Conservation (phyloP, 768 basidiomycete species). For the Mycena polygramma region DNA sequence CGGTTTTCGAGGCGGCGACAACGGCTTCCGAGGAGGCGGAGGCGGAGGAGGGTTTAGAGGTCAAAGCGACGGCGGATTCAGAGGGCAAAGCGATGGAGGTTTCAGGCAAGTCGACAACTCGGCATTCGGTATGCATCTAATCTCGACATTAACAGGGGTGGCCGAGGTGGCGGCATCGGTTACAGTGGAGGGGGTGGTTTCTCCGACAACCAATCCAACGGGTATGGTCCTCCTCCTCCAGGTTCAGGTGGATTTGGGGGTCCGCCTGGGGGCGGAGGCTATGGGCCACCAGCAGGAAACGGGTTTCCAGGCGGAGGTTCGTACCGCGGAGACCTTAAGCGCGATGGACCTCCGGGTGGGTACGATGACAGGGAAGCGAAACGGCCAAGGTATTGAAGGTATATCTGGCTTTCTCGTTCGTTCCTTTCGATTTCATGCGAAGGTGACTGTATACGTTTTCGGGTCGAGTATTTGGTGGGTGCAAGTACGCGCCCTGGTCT, state of each 20-base stretch:
- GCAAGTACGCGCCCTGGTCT: conserved; percentile 16
- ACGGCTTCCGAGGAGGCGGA: conserved; percentile 28
- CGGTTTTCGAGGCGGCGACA: conserved; percentile 44
- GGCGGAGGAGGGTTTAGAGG: conserved; percentile 42
- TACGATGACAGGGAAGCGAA: conserved; percentile 87
- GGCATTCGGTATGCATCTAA: neutral
- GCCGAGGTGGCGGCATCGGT: conserved; percentile 81
- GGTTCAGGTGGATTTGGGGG: conserved; percentile 43
- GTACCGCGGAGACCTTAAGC: conserved; percentile 79
- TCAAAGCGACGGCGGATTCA: conserved; percentile 51
- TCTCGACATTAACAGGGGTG: conserved; percentile 57
- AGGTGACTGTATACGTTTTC: conserved; percentile 37
- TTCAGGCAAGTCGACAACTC: conserved; percentile 55
- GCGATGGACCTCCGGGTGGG: conserved; percentile 80
- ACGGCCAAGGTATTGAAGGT: conserved; percentile 81
- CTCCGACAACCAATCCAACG: conserved; percentile 65
- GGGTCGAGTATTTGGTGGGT: conserved; percentile 33
- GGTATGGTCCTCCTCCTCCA: conserved; percentile 64
- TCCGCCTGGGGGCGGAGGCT: conserved; percentile 48
- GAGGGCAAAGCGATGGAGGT: conserved; percentile 45
- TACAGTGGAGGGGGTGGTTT: conserved; percentile 67
- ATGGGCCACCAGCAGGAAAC: conserved; percentile 54
- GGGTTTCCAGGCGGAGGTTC: conserved; percentile 50
- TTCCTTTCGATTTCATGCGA: conserved; percentile 41
- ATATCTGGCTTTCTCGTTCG: conserved; percentile 49